Percentiles rank a stretch among this genome's conserved stretches.
Evolutionary conservation across 1,284 basidiomycete species (phyloP).

Genomic region (Leccinum variabile): DNA sequence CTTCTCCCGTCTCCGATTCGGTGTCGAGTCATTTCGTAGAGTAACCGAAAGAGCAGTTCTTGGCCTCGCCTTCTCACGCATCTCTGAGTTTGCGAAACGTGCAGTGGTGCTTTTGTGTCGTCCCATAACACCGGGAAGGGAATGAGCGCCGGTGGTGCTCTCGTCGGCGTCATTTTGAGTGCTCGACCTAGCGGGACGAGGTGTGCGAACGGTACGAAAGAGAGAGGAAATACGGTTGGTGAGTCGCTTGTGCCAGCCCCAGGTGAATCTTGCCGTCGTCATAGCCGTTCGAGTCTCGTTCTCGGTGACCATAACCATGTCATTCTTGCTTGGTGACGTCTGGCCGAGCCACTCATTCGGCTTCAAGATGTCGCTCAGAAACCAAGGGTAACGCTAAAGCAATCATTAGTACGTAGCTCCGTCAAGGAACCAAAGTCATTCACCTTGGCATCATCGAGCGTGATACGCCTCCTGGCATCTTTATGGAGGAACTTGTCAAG

Average conservation of each 20-base stretch:
- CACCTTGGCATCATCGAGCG: constrained; percentile 86
- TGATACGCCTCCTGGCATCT: constrained; percentile 77
- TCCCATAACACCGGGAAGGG: constrained; percentile 24
- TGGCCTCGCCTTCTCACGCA: constrained; percentile 23
- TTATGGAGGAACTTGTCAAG: constrained; percentile 83
- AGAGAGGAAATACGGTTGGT: constrained; percentile 47
- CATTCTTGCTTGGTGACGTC: constrained; percentile 64
- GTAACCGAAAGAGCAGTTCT: constrained; percentile 20
- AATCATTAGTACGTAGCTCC: constrained; percentile 14
- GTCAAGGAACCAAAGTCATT: constrained; percentile 27
- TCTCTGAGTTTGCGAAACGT: constrained; percentile 14
- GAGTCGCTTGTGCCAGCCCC: constrained; percentile 50
- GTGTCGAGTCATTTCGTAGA: constrained; percentile 24
- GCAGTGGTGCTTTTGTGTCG: constrained; percentile 25
- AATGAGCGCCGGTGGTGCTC: constrained; percentile 34
- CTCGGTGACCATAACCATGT: constrained; percentile 70
- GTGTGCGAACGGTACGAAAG: constrained; percentile 43
- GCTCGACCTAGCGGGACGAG: constrained; percentile 38
- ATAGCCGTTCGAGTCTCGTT: constrained; percentile 82
- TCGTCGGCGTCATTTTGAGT: constrained; percentile 28
- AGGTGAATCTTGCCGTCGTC: constrained; percentile 56
- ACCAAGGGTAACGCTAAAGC: constrained; percentile 67
- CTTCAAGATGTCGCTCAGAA: constrained; percentile 71
- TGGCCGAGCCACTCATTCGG: constrained; percentile 77
- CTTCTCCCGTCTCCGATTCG: constrained; percentile 31